These are phyloP conservation scores for Cyberlindnera euphorbiiphila DNA, from an alignment of 805 yeast species.

Conservation along the genomic window DNA sequence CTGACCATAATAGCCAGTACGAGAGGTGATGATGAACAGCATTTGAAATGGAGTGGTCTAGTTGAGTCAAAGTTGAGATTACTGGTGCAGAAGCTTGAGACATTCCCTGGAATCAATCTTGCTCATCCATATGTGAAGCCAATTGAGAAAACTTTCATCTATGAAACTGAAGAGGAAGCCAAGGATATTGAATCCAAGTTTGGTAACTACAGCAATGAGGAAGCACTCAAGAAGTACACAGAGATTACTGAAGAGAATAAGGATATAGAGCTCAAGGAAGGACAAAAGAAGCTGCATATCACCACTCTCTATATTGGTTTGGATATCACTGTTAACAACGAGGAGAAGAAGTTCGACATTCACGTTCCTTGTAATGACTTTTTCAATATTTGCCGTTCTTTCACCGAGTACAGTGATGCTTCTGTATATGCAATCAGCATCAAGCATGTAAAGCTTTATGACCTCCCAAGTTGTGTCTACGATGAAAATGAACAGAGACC, in stretches of 20 bases:
- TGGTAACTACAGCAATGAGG: conserved; percentile 57
- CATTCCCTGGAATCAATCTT: conserved; percentile 63
- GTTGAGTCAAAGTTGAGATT: conserved; percentile 84
- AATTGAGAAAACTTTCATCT: conserved; percentile 52
- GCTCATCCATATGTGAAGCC: conserved; percentile 91
- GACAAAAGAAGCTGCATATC: conserved; percentile 44
- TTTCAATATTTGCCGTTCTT: conserved; percentile 70
- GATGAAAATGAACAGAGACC: conserved; percentile 79
- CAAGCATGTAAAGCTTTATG: conserved; percentile 71
- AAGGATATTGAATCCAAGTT: conserved; percentile 55
- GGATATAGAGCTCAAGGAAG: conserved; percentile 32
- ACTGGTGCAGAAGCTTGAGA: conserved; percentile 79
- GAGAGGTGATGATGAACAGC: conserved; percentile 70
- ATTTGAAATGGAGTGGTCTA: conserved; percentile 86
- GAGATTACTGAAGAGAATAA: conserved; percentile 36
- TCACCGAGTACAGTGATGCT: conserved; percentile 62
- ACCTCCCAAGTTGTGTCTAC: conserved; percentile 82
- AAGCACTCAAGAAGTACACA: conserved; percentile 31
- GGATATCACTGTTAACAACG: conserved; percentile 36
- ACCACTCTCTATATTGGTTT: conserved; percentile 83
- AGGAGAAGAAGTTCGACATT: conserved; percentile 68
- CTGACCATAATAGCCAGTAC: conserved; percentile 79
- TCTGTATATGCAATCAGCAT: conserved; percentile 54
- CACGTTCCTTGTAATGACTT: conserved; percentile 90
- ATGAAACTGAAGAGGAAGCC: conserved; percentile 50